These are phyloP conservation scores for Hypoxylon cercidicola DNA, from an alignment of 495 filamentous ascomycete species.

Conservation along the genomic window DNA sequence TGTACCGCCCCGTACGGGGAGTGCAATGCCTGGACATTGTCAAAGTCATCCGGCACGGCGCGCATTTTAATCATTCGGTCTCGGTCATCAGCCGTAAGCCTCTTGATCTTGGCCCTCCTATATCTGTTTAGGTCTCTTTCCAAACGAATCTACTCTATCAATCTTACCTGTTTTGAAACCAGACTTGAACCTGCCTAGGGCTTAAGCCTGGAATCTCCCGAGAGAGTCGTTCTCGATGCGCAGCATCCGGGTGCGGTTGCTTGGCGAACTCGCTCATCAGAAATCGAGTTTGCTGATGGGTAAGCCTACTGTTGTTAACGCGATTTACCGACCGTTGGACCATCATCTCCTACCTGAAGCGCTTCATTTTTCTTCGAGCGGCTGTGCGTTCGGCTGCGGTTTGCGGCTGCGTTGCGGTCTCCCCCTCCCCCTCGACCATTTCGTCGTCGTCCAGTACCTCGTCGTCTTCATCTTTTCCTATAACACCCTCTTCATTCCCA, in stretches of 20 bases:
- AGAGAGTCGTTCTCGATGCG: constrained; percentile 88
- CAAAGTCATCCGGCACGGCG: constrained; percentile 90
- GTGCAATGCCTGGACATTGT: constrained; percentile 89
- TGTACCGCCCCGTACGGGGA: constrained; percentile 73
- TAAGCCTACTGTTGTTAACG: constrained; percentile 69
- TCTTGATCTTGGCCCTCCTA: constrained; percentile 95
- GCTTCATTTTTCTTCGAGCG: constrained; percentile 94
- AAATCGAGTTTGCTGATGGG: constrained; percentile 95
- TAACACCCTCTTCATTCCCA: constrained; percentile 56
- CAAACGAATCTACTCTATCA: constrained; percentile 25
- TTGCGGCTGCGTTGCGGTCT: constrained; percentile 61
- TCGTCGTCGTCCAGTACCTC: constrained; percentile 63
- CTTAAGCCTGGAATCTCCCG: constrained; percentile 93
- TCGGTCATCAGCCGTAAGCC: constrained; percentile 89
- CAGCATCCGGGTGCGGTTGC: constrained; percentile 93
- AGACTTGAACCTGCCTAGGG: constrained; percentile 95
- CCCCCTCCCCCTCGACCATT: constrained; percentile 60
- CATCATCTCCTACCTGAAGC: constrained; percentile 75
- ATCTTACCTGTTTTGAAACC: constrained; percentile 96
- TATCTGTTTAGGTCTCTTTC: constrained; percentile 44
- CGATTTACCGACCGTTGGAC: constrained; percentile 6
- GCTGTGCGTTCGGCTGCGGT: constrained; percentile 76
- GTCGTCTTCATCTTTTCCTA: constrained; percentile 64
- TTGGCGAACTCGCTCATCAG: constrained; percentile 97
- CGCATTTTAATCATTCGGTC: constrained; percentile 94